Conservation (phyloP, 106 monocot genomes). For the Dendrobium catenatum region DNA sequence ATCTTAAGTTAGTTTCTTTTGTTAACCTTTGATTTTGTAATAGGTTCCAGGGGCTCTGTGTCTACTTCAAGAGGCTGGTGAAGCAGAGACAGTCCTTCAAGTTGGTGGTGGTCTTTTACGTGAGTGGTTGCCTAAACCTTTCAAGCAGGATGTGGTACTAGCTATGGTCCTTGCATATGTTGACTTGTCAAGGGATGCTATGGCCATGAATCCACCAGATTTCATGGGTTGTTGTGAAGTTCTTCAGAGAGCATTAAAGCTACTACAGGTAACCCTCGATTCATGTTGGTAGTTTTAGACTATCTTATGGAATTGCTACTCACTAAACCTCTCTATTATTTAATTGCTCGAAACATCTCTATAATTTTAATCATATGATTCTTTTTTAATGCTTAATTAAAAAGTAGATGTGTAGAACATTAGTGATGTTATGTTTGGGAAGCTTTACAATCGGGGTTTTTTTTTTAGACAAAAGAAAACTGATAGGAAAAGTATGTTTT, state of each 20-base stretch:
- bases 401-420: too few species aligned
- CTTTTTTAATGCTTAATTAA: too few species aligned
- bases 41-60: conserved; percentile 88
- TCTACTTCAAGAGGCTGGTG: conserved; percentile 77
- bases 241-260: conserved; percentile 85
- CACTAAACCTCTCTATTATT: background rate
- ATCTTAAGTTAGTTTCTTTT: background rate
- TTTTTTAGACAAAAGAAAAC: too few species aligned
- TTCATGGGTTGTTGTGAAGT: conserved; percentile 67
- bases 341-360: background rate
- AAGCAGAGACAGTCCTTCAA: conserved; percentile 54
- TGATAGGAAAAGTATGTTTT: too few species aligned
- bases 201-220: conserved; percentile 66
- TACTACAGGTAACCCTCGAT: conserved; percentile 56
- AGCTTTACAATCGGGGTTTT: too few species aligned
- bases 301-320: background rate
- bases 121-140: conserved; percentile 69
- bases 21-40: background rate
- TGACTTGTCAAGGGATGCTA: conserved; percentile 78
- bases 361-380: too few species aligned
- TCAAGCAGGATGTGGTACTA: conserved; percentile 89
- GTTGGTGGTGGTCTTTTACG: conserved; percentile 47
- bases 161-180: conserved; percentile 88
- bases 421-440: too few species aligned
- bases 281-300: background rate